phyloP scores from a whole-genome alignment of 192 early-diverging fungal species.

The Linnemannia hyalina region DNA sequence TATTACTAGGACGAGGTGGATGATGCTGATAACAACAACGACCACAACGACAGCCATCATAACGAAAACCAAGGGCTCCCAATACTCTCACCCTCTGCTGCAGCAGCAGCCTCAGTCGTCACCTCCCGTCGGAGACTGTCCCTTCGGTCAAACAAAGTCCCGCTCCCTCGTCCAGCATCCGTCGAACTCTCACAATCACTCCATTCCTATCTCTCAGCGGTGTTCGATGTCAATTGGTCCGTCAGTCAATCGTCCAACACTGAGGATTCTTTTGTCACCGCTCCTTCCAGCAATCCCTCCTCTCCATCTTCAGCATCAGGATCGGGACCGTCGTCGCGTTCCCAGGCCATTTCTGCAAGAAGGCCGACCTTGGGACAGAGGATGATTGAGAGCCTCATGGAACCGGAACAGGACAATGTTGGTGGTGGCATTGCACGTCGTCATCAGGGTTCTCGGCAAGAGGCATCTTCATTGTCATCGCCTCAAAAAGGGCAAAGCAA shows the following conservation, averaged over 20 bases:
- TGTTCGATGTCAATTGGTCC: conserved; percentile 55
- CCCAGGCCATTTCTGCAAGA: not conserved
- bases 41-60: not conserved
- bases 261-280: conserved; percentile 34
- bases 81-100: conserved; percentile 12
- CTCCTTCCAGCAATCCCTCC: not conserved
- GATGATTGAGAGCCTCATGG: not conserved
- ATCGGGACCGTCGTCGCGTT: conserved; percentile 6
- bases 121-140: conserved; percentile 23
- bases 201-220: conserved; percentile 42
- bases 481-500: not conserved
- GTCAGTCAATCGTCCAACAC: conserved; percentile 12
- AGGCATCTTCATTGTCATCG: not conserved
- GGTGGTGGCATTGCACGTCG: not conserved
- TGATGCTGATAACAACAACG: not conserved
- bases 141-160: conserved; percentile 16
- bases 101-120: conserved; percentile 30
- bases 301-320: not conserved
- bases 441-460: not conserved
- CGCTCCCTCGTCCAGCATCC: conserved; percentile 44
- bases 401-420: not conserved
- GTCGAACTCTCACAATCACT: conserved; percentile 37
- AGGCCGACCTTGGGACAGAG: not conserved
- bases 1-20: not conserved
- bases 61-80: not conserved